A percentile compares a stretch with the other conserved stretches of the same genome.
phyloP scores from a whole-genome alignment of 495 filamentous ascomycete genomes.

The Pseudotulostoma volvatum region DNA sequence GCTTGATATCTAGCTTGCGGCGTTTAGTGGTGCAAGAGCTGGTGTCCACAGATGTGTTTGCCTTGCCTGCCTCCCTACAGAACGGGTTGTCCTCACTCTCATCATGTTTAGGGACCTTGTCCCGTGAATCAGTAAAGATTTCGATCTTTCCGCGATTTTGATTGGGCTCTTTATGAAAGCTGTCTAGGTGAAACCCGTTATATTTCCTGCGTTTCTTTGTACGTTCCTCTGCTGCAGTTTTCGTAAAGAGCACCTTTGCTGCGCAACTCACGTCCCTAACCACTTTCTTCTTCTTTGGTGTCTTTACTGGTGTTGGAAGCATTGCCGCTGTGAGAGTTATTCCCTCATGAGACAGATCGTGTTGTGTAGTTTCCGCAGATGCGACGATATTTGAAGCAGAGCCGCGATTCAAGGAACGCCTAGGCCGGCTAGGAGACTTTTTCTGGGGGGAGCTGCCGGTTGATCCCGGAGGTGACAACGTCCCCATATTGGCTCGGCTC shows the following conservation, averaged over 20 bases:
- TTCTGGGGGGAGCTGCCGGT: constrained; percentile 33
- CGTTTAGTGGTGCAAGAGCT: constrained; percentile 23
- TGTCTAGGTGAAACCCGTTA: constrained; percentile 50
- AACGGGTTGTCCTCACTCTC: constrained; percentile 60
- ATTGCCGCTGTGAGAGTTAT: constrained; percentile 30
- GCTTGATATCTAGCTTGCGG: constrained; percentile 27
- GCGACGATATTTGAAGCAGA: no score
- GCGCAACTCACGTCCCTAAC: constrained; percentile 42
- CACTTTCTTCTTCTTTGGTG: constrained; percentile 56
- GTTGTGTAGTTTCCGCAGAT: constrained; percentile 6
- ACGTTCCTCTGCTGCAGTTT: constrained; percentile 20
- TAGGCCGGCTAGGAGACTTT: constrained; percentile 16
- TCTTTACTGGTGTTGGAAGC: constrained; percentile 83
- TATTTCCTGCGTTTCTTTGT: constrained; percentile 37
- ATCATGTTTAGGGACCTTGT: constrained; percentile 62
- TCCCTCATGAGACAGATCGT: constrained; percentile 7
- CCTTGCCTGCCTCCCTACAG: constrained; percentile 29
- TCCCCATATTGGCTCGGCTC: background rate
- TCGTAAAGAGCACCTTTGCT: constrained; percentile 61
- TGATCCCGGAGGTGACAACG: constrained; percentile 3
- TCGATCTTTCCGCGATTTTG: constrained; percentile 39
- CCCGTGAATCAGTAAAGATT: constrained; percentile 83
- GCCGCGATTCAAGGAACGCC: no score
- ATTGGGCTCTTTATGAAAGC: constrained; percentile 40
- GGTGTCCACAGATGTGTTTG: constrained; percentile 13